Evolutionary conservation across 2,329 filamentous ascomycete genomes (phyloP).

Genomic region (Fusarium sp.): DNA sequence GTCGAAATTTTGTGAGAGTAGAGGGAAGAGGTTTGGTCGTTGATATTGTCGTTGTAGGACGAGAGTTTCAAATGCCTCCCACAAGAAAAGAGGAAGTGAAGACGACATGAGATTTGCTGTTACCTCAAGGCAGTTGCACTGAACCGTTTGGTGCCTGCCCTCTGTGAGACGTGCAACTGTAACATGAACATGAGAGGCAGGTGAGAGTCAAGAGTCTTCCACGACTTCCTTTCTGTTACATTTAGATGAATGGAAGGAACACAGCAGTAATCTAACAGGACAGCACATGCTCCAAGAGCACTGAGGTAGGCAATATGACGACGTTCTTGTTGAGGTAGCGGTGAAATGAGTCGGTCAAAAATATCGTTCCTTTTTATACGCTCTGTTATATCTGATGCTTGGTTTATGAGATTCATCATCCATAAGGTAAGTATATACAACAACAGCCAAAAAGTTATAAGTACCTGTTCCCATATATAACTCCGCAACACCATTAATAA

Average conservation of each 20-base stretch:
- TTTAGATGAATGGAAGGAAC: background rate
- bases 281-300: no score
- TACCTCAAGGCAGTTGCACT: conserved; percentile 19
- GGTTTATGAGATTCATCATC: conserved; percentile 2
- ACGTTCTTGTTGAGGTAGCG: background rate
- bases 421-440: conserved; percentile 12
- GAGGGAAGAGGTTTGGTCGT: conserved; percentile 9
- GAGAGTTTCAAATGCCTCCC: conserved; percentile 24
- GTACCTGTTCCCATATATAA: conserved; percentile 16
- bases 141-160: conserved; percentile 1
- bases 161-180: conserved; percentile 5
- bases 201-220: background rate
- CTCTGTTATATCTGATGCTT: conserved; percentile 10
- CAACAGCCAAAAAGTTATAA: conserved; percentile 9
- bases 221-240: background rate
- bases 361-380: background rate
- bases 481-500: conserved; percentile 27
- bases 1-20: conserved; percentile 1
- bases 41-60: conserved; percentile 17
- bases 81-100: background rate
- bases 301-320: no score
- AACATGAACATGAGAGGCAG: background rate
- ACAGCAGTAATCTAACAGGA: background rate
- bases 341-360: background rate
- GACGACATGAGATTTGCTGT: background rate